Evolutionary conservation across 2,329 filamentous ascomycete species (phyloP), one percentile per base, ranked within the genome.

Genomic region (Xylaria multiplex): DNA sequence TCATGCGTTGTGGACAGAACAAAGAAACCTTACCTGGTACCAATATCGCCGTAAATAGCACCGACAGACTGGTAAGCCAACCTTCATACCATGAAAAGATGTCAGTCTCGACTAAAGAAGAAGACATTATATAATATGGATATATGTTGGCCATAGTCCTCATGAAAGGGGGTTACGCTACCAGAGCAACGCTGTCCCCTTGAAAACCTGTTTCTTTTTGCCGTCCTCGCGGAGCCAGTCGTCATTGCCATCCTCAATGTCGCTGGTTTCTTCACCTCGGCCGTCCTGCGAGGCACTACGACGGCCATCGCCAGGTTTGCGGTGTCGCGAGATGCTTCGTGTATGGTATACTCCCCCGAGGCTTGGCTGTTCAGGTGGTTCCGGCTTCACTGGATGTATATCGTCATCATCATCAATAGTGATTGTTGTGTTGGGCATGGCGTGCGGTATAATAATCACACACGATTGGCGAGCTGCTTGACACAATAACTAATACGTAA

Each of bases 11-110:
- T 42, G 53, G 30, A n/a, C 2, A 60, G 37, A 35, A 14, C 19
- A 9, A 40, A 55, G 24, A 59, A 63, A 40, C 52, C 59, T 60
- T 53, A 76, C 76, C 72, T 75, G 22, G 82, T 85, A 63, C 88
- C 89, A 72, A 91, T 90, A 70, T 91, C 89, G 27, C 89, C 89
- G 67, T 91, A 91, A 57, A 91, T 91, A 46, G 90, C 87, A 57
- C 89, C 89, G 35, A 84, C 85, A 2, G 85, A 87, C 77, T 91
- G 88, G 73, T 90, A 91, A 27, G 88, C 85, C 49, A 90, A 81
- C 84, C 85, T 79, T 67, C 32, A 70, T 52, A 27, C 13, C 40
- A 30, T 19, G 16, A 16, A 56, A 52, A 19, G 54, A 48, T 32
- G 53, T 67, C 45, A 54, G 45, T 45, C 43, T 24, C 42, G 37